Evolutionary conservation across 768 basidiomycete species (phyloP), one percentile per base, ranked within the genome.

Genomic region (Hypholoma sublateritium): DNA sequence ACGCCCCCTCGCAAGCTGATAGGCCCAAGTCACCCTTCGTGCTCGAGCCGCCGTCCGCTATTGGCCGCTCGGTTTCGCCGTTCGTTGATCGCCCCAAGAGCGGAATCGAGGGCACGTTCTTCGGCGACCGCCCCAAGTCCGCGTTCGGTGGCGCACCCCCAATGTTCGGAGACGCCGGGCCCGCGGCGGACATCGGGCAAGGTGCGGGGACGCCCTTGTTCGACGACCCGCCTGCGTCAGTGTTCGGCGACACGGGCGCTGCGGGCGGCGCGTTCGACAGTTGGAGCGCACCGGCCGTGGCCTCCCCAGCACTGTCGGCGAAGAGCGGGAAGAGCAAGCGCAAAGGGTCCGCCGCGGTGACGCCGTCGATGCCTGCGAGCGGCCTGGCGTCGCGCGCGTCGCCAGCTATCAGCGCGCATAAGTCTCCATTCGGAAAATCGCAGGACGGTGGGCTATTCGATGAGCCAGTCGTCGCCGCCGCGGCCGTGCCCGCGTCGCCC

Each of bases 51-150:
- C 22, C 44, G 13, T 56, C 59, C 9, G 56, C 50, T 9, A 53
- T 56, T 35, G 62, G 59, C 2, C 62, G 63, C 17, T 59, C 69
- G 2, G 56, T 58, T 1, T 66, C 68, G 37, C 64, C 67, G 9
- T 65, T 67, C 43, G 58, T 66, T 22, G 67, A 66, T 24, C 59
- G 58, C 41, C 67, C 64, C 1, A 65, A 66, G 42, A 65, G 64
- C 11, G 60, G 53, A 41, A 56, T 62, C 39, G 63, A 61, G 46
- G 56, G 44, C 25, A 59, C 59, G n/a, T 61, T 65, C 59, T 62
- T 55, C 14, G 63, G 62, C 3, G 63, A 62, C 35, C 56, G 61
- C 25, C 63, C 67, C 16, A 60, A 64, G 52, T 60, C 65, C 13
- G 51, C 61, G 24, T 62, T 65, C 54, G 65, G 64, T 16, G 67